A percentile compares a stretch with the other conserved stretches of the same genome.
Conservation (phyloP, 768 basidiomycete genomes). For the Paxillus rubicundulus region DNA sequence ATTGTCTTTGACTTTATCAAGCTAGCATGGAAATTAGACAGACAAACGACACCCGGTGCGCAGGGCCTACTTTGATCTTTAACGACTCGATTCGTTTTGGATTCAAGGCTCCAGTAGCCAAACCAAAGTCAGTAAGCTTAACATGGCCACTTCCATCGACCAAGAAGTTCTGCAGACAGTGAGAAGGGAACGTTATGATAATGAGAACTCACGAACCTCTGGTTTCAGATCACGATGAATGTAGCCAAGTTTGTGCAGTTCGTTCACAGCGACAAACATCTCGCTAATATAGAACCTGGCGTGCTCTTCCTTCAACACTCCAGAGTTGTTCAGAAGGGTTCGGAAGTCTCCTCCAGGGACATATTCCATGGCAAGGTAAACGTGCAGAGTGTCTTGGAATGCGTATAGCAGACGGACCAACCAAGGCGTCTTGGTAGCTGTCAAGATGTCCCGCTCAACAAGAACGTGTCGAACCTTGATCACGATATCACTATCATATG, state of each 20-base stretch:
- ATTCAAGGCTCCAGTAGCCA: constrained; percentile 94
- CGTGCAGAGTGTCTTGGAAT: constrained; percentile 88
- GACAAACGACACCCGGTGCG: neutral
- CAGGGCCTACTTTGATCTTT: constrained; percentile 72
- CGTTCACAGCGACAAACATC: constrained; percentile 94
- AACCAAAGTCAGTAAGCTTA: constrained; percentile 95
- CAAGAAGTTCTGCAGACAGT: constrained; percentile 76
- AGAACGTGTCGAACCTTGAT: constrained; percentile 91
- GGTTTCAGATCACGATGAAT: constrained; percentile 98
- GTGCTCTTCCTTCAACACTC: constrained; percentile 95
- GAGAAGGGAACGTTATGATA: neutral
- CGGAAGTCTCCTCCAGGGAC: constrained; percentile 98
- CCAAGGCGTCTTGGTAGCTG: constrained; percentile 97
- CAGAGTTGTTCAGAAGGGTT: constrained; percentile 95
- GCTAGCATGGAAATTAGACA: constrained; percentile 42
- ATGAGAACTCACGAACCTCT: constrained; percentile 56
- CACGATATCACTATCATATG: neutral
- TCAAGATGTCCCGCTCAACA: constrained; percentile 96
- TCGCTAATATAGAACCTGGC: constrained; percentile 96
- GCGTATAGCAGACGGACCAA: constrained; percentile 92
- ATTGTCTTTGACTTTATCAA: constrained; percentile 95
- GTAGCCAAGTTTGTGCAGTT: constrained; percentile 95
- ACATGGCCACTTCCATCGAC: constrained; percentile 96
- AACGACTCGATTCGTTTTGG: constrained; percentile 93
- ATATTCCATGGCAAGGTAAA: constrained; percentile 99